Base-by-base conservation (phyloP, 768 basidiomycete genomes). In the Rhizopogon roseolus region DNA sequence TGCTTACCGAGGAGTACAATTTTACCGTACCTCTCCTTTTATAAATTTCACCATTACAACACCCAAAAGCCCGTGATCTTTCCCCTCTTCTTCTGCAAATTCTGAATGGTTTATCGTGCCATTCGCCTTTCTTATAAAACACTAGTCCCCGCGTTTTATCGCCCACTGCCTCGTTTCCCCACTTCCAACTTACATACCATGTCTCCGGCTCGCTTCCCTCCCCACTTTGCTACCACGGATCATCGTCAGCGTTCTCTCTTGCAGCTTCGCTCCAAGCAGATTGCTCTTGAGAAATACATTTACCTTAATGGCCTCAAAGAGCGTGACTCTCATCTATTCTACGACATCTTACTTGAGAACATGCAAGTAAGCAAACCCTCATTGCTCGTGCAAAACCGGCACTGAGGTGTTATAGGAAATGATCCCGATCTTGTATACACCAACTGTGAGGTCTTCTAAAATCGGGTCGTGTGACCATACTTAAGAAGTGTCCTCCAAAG, bases 341-440 rank as follows among this genome's bases (percentile, higher is more conserved):
- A 88, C 62, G 74, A 80, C 38, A 73, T 88, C 32, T 60, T 86
- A 11, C 71, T 83, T 37, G 76, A 71, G 56, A 81, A 87, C 64
- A 78, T 88, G 76, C 69, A 78, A 63, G 86, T 77, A 54, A 58
- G 76, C 57, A 19, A 13, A 25, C 46, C 51, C 50, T 34, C 38
- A n/a, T 43, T 5, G 27, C 41, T 38, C 16, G 40, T 40, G n/a
- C 22, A 1, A 16, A n/a, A 9, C 38, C 16, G n/a, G 38, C 48
- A 53, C 53, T 38, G 50, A 22, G 29, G 40, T 62, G n/a, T 52
- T 46, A 32, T 32, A 75, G 72, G 76, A 85, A 67, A 72, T 87
- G 39, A 73, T 83, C 19, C 88, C 88, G 13, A 79, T 90, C 55
- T 69, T 90, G 25, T 90, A 90, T 68, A 90, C 88, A 5, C 88